Conservation (phyloP, 768 basidiomycete species). For the Hericium rajendrae region DNA sequence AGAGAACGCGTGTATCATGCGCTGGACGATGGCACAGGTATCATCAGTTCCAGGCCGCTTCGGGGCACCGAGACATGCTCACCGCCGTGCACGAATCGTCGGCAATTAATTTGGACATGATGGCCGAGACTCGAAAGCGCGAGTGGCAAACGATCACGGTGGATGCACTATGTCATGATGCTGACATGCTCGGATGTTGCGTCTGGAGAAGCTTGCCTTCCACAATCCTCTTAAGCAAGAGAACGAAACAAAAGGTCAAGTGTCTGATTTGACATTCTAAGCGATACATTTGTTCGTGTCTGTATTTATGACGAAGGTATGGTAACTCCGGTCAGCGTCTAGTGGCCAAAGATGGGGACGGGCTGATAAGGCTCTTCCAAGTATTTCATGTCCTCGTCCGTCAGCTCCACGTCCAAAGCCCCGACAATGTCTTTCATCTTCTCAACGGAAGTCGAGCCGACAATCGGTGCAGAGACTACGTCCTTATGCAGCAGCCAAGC, state of each 20-base stretch:
- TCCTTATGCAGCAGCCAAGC: conserved; percentile 23
- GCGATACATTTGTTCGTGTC: too few species aligned
- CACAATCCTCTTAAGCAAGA: too few species aligned
- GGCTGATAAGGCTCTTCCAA: conserved; percentile 1
- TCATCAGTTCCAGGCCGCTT: too few species aligned
- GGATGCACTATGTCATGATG: too few species aligned
- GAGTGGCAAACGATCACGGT: too few species aligned
- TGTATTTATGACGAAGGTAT: too few species aligned
- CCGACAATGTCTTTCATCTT: not conserved
- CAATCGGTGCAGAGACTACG: not conserved
- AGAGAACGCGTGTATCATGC: not conserved
- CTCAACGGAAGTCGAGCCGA: not conserved
- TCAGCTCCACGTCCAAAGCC: conserved; percentile 1
- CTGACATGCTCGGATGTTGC: too few species aligned
- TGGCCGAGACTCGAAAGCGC: too few species aligned
- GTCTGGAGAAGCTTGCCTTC: too few species aligned
- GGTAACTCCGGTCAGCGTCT: not conserved
- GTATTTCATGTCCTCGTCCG: conserved; percentile 1
- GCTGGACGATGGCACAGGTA: not conserved
- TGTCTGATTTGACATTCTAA: too few species aligned
- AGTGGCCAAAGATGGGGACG: not conserved
- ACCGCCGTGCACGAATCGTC: not conserved
- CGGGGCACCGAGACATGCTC: not conserved
- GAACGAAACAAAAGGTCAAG: too few species aligned
- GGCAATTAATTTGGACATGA: too few species aligned